Evolutionary conservation across 2,329 filamentous ascomycete species (phyloP), one percentile per base, ranked within the genome.

Genomic region (Leptographium radiaticola): DNA sequence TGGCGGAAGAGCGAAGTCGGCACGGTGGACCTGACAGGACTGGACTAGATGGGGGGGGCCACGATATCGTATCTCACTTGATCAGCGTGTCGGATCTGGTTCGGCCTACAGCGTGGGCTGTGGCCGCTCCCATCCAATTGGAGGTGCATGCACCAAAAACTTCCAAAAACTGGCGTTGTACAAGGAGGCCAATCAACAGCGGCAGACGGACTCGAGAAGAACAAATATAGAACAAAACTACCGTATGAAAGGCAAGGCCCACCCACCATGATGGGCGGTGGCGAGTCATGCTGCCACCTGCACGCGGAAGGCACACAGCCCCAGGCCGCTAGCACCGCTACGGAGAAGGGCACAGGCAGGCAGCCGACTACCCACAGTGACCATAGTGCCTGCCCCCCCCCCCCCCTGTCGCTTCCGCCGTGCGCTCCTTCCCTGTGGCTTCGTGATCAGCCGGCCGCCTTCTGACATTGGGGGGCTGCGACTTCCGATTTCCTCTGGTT

Each of bases 1-100:
- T 56, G 55, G 55, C 48, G 52, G 0, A 16, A 49, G 36, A 56
- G 55, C 45, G 55, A 56, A 30, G 52, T 56, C 15, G 30, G 33
- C 36, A n/a, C 25, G 2, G 49, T 56, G 1, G 55, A 56, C 49
- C 44, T 56, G 49, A 56, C 55, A 1, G 46, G 46, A 1, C 12
- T 55, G 39, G 43, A 38, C 6, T 8, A 18, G 12, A 34, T 33
- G 25, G 30, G 11, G 15, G 11, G 5, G 13, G 44, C 5, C 6
- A 33, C 25, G 25, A 13, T 25, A 25, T 25, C 25, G 25, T 25
- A 25, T 25, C 25, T 25, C 5, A 5, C 25, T 25, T 2, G 25
- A 25, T 25, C 25, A 25, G 25, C n/a, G n/a, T n/a, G n/a, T 25
- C 5, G 25, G 25, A 25, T 25, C 25, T 25, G 25, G 25, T 25